These are phyloP conservation scores for Leucocoprinus sp. DNA, from an alignment of 768 basidiomycete genomes.

Conservation along the genomic window DNA sequence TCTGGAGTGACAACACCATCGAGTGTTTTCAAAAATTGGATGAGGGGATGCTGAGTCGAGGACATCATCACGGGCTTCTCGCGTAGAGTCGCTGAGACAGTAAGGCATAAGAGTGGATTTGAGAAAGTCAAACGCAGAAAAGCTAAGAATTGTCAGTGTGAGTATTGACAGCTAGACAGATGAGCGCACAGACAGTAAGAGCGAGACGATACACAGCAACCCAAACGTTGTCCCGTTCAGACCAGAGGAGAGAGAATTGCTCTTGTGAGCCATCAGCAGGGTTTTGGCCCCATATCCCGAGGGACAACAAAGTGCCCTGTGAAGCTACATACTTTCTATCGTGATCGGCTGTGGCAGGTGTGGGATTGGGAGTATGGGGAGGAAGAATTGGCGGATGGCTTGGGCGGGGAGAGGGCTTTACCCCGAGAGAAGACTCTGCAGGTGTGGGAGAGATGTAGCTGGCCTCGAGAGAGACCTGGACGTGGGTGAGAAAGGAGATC, in stretches of 20 bases:
- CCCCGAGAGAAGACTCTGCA: slow-evolving; percentile 30
- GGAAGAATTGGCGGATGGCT: slow-evolving; percentile 66
- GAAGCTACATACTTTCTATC: slow-evolving; percentile 73
- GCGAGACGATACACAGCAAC: slow-evolving; percentile 72
- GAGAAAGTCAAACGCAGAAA: slow-evolving; percentile 61
- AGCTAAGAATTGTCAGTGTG: slow-evolving; percentile 33
- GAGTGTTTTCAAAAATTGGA: slow-evolving; percentile 28
- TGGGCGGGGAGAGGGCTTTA: slow-evolving; percentile 24
- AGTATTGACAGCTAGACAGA: neutral
- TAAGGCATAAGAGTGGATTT: slow-evolving; percentile 78
- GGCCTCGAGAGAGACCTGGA: slow-evolving; percentile 76
- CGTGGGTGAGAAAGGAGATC: slow-evolving; percentile 54
- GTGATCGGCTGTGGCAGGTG: slow-evolving; percentile 60
- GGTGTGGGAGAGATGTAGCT: slow-evolving; percentile 57
- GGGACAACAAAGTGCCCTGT: slow-evolving; percentile 67
- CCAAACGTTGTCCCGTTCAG: slow-evolving; percentile 53
- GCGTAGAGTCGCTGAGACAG: slow-evolving; percentile 79
- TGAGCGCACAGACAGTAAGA: slow-evolving; percentile 67
- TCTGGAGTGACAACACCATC: slow-evolving; percentile 26
- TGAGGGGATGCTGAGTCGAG: slow-evolving; percentile 36
- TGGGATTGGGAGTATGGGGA: slow-evolving; percentile 79
- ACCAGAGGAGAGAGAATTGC: slow-evolving; percentile 61
- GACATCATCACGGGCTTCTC: slow-evolving; percentile 52
- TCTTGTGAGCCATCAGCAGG: slow-evolving; percentile 37
- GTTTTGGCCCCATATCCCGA: slow-evolving; percentile 70